Conservation (phyloP, 2,329 filamentous ascomycete genomes). For the Diaporthe citrichinensis region DNA sequence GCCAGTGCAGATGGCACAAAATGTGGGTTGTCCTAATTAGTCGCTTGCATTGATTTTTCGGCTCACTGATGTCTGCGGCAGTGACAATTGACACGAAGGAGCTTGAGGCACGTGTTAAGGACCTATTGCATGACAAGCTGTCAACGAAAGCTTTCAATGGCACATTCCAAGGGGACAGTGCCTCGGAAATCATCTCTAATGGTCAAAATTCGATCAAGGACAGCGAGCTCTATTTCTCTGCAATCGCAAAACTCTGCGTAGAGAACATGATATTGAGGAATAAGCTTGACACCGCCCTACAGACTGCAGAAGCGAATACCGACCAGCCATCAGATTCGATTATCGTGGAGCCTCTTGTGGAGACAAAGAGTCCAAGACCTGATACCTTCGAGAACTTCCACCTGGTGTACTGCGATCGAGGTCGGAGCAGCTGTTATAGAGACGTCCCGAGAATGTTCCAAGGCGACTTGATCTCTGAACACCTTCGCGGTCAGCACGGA, state of each 20-base stretch:
- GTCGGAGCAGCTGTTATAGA: neutral
- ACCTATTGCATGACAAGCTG: neutral
- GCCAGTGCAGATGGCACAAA: neutral
- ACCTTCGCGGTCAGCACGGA: neutral
- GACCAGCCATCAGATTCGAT: neutral
- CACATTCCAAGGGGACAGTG: neutral
- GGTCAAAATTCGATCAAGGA: neutral
- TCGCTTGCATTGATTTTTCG: neutral
- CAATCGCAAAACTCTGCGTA: neutral
- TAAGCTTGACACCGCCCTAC: neutral
- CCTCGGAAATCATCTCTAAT: neutral
- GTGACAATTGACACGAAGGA: neutral
- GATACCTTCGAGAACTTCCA: neutral
- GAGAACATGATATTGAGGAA: neutral
- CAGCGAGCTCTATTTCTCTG: neutral
- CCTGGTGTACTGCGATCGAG: neutral
- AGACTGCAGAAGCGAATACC: neutral
- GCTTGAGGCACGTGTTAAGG: neutral
- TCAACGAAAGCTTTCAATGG: neutral
- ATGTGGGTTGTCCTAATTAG: neutral
- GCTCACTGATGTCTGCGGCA: neutral
- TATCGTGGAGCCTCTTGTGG: neutral
- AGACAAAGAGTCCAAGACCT: neutral
- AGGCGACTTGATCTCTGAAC: neutral
- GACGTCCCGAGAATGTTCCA: neutral